Base-by-base conservation (phyloP, 352 stramenopile species). In the Elongisporangium prolatum region DNA sequence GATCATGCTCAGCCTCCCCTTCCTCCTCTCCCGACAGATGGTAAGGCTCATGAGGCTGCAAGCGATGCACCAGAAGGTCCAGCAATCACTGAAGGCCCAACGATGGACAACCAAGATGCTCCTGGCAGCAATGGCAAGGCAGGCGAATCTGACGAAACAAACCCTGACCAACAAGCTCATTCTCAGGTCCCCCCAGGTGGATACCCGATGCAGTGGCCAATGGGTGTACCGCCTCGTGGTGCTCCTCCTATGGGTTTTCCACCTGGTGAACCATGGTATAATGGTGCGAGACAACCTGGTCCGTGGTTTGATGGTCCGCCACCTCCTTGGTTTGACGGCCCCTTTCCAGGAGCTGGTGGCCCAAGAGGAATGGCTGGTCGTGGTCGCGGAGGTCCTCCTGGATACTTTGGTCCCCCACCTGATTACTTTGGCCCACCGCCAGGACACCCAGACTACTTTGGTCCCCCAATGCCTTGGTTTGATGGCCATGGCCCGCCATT, bases 261-360 rank as follows among this genome's bases (percentile, higher is more conserved):
- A 0, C 79, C 74, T 3, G 77, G 63, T 48, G 80, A 81, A 17
- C 79, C 77, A 2, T 91, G 85, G 77, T 91, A 88, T 52, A 77
- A 91, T 69, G 85, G 80, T 11, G 77, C 74, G 56, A 78, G 73
- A 14, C 80, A 79, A 34, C 84, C 77, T 53, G 80, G 82, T 17
- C 74, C 75, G 20, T 91, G 82, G 82, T 94, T 89, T 63, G 79
- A 94, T 52, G 83, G 80, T 1, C 79, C 74, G 2, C 81, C 70
- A 40, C 74, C 69, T 1, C 85, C 84, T 21, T 95, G 85, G 85
- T 95, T 92, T 56, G 83, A 91, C 50, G 83, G 83, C 37, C 80
- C 82, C 25, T 89, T 87, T 34, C 82, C 82, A 37, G 77, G 78
- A 37, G 71, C 64, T 60, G 67, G 60, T 44, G 61, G 71, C 52